A percentile compares a stretch with the other conserved stretches of the same genome.
phyloP scores from a whole-genome alignment of 331 rosid genomes.

The Telfairia occidentalis region DNA sequence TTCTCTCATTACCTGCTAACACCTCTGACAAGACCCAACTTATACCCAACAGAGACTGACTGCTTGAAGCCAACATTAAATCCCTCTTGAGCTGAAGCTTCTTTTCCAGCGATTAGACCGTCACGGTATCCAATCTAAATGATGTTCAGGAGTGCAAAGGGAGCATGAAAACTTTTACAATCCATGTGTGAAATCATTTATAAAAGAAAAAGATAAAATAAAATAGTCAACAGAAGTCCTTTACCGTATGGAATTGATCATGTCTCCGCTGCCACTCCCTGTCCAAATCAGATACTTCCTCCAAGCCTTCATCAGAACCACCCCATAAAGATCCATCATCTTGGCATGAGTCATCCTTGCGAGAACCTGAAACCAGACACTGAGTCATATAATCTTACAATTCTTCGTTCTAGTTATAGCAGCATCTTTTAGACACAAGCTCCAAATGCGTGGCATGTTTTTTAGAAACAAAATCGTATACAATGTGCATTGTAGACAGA shows the following conservation, averaged over 20 bases:
- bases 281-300: constrained; percentile 36
- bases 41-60: constrained; percentile 49
- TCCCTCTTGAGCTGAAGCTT: constrained; percentile 83
- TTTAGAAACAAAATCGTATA: background rate
- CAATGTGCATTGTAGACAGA: background rate
- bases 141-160: background rate
- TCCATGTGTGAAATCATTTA: background rate
- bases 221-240: background rate
- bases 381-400: background rate
- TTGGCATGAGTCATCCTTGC: constrained; percentile 22
- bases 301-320: constrained; percentile 39
- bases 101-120: constrained; percentile 71
- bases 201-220: constrained; percentile 4
- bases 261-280: constrained; percentile 72
- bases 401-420: background rate
- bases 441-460: background rate
- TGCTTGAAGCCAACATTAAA: constrained; percentile 70
- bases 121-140: constrained; percentile 72
- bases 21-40: constrained; percentile 77
- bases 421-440: background rate
- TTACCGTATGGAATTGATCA: constrained; percentile 58
- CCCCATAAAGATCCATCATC: constrained; percentile 36
- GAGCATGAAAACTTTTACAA: background rate
- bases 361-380: constrained; percentile 28
- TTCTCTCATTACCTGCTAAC: constrained; percentile 49